Percentiles rank a stretch among this genome's conserved stretches.
These are phyloP conservation scores for Alternaria gaisen DNA, from an alignment of 2,329 filamentous ascomycete species.

Conservation along the genomic window DNA sequence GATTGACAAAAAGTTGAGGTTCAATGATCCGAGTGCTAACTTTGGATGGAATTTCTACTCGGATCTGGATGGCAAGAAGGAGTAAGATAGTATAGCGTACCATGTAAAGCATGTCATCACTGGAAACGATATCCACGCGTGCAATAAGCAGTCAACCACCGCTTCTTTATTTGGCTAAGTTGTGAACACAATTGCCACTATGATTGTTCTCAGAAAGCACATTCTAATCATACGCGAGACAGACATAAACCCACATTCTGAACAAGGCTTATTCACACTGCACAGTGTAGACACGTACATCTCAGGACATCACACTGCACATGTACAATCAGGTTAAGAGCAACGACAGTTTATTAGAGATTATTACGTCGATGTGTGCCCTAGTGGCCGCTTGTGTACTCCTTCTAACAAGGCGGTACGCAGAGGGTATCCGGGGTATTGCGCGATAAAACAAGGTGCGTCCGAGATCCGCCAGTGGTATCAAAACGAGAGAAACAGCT, in stretches of 20 bases:
- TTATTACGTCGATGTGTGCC: constrained; percentile 51
- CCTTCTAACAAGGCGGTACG: constrained; percentile 51
- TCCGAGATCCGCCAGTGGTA: constrained; percentile 41
- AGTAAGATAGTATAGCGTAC: constrained; percentile 2
- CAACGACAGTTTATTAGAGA: constrained; percentile 47
- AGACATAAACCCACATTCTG: fast-evolving
- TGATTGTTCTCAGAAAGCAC: not conserved
- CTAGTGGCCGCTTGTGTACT: constrained; percentile 53
- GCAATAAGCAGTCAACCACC: no score
- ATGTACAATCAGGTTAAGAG: not conserved
- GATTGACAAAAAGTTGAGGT: constrained; percentile 69
- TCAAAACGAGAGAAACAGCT: constrained; percentile 51
- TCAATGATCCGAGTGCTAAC: constrained; percentile 65
- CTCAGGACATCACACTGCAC: not conserved
- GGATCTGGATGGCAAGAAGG: constrained; percentile 63
- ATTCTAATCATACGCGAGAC: not conserved
- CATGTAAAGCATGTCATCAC: not conserved
- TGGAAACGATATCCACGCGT: no score
- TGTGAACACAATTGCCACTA: not conserved
- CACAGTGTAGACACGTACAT: not conserved
- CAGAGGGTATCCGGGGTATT: constrained; percentile 56
- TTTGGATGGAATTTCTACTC: constrained; percentile 68
- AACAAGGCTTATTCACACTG: not conserved
- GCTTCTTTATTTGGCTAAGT: not conserved
- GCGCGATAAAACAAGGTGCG: constrained; percentile 45